Evolutionary conservation across 495 filamentous ascomycete species (phyloP), one percentile per base, ranked within the genome.

Genomic region (Penicillium dipodomyicola): DNA sequence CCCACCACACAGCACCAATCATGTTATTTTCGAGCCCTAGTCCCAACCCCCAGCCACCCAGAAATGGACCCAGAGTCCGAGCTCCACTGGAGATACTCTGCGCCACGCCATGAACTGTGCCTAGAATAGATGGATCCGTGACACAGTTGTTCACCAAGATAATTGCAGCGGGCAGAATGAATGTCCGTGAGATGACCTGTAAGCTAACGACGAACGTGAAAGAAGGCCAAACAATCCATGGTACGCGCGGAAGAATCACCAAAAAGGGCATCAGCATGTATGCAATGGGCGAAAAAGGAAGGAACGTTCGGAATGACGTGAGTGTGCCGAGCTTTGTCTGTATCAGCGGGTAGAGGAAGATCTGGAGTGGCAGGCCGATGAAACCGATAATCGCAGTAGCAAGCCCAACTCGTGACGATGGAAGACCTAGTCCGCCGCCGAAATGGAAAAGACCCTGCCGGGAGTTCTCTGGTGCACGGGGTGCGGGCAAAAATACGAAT

Each of bases 1-100:
- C 71, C 89, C 89, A 92, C 85, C 87, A 92, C 17, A 87, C 83
- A 11, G 79, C 66, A 0, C 88, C 88, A 5, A 91, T 78, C 10
- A 87, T 71, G 0, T 88, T 87, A n/a, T 79, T 69, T 25, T 82
- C 74, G 17, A 91, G 67, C 0, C 89, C 89, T 11, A 80, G 40
- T 0, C 87, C 87, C 61, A 87, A 82, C 5, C 84, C 75, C 65
- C 79, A 83, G 0, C 87, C 87, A 3, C 82, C 84, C n/a, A 86
- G 49, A 2, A 82, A 77, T 4, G 89, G 88, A 0, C 89, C 89
- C 9, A 89, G 64, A 0, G 89, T 85, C 17, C 87, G 76, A 15
- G 81, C 80, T 5, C 79, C 74, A 40, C 76, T 82, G 3, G 78
- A 71, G 10, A 90, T 72, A 68, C 81, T 86, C 61, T 87, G 85